Base-by-base conservation (phyloP, 768 basidiomycete genomes). In the Postia placenta region DNA sequence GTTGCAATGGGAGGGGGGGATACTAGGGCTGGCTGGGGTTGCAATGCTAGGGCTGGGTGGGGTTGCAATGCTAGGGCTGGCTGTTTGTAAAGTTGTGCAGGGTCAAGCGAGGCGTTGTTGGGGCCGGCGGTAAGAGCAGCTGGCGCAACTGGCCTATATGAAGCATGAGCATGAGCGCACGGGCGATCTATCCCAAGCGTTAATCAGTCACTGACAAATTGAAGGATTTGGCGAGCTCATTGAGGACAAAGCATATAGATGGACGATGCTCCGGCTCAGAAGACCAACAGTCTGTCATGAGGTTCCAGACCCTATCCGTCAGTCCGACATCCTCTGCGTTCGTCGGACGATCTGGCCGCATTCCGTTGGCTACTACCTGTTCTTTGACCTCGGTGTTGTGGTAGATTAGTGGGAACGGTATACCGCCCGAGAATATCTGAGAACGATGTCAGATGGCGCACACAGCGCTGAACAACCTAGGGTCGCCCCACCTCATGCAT, bases 401-500 rank as follows among this genome's bases (percentile, higher is more conserved):
- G 15, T 15, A 33, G 30, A 33, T 15, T 33, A 7, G 30, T 14
- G 30, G 9, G 15, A 7, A 33, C 30, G 30, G 30, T 7, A 33
- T 33, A 15, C 30, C 15, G 30, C 15, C 15, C 9, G 9, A 33
- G 30, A 33, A 33, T 33, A 33, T 15, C 30, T 33, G 30, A 33
- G 30, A 7, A 33, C 15, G 30, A 15, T 33, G 9, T 7, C 9
- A 33, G 30, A 7, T 33, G 30, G 30, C 30, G 30, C 4, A 33
- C 30, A 33, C 30, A 7, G 30, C 30, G 9, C 9, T 7, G 15
- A 33, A 7, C 30, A 33, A 33, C 12, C 1, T 23, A 24, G 5
- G 42, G 49, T 33, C 30, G 9, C 30, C 15, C 17, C 14, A 41
- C 40, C 42, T 50, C 49, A n/a, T 30, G 35, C n/a, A 20, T 19